Evolutionary conservation across 2,329 filamentous ascomycete species (phyloP).

Genomic region (Bipolaris oryzae): DNA sequence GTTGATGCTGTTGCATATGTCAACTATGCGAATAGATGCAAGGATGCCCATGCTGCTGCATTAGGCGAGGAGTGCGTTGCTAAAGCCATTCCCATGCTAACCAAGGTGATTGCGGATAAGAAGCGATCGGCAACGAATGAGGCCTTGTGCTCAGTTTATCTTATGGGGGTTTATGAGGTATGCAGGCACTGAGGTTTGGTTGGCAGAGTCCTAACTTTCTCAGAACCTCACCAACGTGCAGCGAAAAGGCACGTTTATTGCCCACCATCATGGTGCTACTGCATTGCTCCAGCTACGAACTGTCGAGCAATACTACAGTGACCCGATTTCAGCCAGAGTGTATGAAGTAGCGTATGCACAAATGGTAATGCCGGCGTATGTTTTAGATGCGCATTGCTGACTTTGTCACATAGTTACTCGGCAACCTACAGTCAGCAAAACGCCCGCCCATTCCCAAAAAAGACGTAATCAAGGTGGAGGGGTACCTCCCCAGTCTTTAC

Average conservation of each 20-base stretch:
- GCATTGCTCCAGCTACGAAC: slow-evolving; percentile 36
- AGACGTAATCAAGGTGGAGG: slow-evolving; percentile 20
- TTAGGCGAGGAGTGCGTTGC: slow-evolving; percentile 33
- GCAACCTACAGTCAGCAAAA: slow-evolving; percentile 34
- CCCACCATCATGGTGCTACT: slow-evolving; percentile 38
- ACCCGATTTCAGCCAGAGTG: slow-evolving; percentile 31
- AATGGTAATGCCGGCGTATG: slow-evolving; percentile 24
- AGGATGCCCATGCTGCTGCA: slow-evolving; percentile 29
- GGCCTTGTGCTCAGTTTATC: slow-evolving; percentile 34
- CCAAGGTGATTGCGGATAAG: slow-evolving; percentile 31
- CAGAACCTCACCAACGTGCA: slow-evolving; percentile 33
- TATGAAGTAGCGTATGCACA: slow-evolving; percentile 38
- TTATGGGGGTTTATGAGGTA: slow-evolving; percentile 42
- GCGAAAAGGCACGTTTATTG: slow-evolving; percentile 28
- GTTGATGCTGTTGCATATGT: slow-evolving; percentile 37
- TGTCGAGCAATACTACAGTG: slow-evolving; percentile 32
- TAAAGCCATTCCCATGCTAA: slow-evolving; percentile 30
- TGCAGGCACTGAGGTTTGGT: not conserved
- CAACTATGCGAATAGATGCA: slow-evolving; percentile 37
- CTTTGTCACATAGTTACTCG: slow-evolving; percentile 29
- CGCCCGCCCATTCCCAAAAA: slow-evolving; percentile 29
- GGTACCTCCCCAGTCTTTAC: slow-evolving; percentile 26
- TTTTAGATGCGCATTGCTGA: slow-evolving; percentile 15
- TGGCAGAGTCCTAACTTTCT: not conserved
- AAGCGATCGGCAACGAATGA: slow-evolving; percentile 29